Base-by-base conservation (phyloP, 495 filamentous ascomycete genomes). In the Podospora anserina region DNA sequence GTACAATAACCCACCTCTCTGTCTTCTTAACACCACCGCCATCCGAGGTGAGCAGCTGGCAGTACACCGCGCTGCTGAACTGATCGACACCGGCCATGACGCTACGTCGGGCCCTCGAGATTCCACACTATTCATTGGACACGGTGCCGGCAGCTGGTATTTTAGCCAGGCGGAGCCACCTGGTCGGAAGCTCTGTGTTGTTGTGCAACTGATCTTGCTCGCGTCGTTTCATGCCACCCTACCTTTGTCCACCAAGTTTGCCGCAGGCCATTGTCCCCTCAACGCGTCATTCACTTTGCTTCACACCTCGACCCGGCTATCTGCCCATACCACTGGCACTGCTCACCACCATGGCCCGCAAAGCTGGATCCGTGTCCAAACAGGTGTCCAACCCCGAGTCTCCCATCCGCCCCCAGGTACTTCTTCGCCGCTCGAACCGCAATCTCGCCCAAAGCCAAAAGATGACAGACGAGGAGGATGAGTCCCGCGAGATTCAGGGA, bases 381-480 rank as follows among this genome's bases (percentile, higher is more conserved):
- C 27, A 30, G 30, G 16, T 7, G 18, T 16, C 19, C n/a, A 49
- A 20, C 13, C 49, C 18, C 16, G 19, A 9, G 44, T 23, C 11
- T 5, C 64, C 68, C n/a, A 54, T 67, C 9, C 70, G 59, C 11
- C 70, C 74, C 64, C 63, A 76, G 19, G 74, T 74, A 19, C 44
- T 68, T 4, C 70, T 76, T 1, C 72, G 74, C 5, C 72, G 72
- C 1, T 76, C 74, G 18, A 66, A 54, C 56, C 74, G 74, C 58
- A 57, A 69, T 64, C n/a, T 74, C 5, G 32, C 55, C 30, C 61
- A 66, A 44, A 73, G n/a, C 55, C 39, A 32, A 49, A 61, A 58
- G 4, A 44, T 58, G 56, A 61, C 5, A 26, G 27, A 61, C 3
- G 63, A 59, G 2, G 70, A 73, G 30, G 65, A 66, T 11, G 23